These are phyloP conservation scores for Pyrenula massariospora DNA, from an alignment of 495 filamentous ascomycete species.

Conservation along the genomic window DNA sequence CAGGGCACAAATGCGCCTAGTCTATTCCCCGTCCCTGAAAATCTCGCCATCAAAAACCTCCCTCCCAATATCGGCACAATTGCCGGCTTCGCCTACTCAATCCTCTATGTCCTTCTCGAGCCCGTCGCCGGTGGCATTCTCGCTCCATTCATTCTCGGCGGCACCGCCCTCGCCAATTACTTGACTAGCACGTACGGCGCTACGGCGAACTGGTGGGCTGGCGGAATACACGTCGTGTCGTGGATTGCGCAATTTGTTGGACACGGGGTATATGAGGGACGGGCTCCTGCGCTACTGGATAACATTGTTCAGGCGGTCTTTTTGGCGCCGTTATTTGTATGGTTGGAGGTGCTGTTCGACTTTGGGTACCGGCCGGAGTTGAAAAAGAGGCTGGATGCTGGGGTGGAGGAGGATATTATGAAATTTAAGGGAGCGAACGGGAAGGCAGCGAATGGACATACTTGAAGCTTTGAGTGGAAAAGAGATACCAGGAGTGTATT, in stretches of 20 bases:
- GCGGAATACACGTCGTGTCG: slow-evolving; percentile 52
- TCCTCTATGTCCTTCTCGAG: slow-evolving; percentile 83
- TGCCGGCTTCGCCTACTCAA: slow-evolving; percentile 55
- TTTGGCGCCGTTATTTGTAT: slow-evolving; percentile 96
- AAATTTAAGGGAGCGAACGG: slow-evolving; percentile 22
- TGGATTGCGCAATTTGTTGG: slow-evolving; percentile 89
- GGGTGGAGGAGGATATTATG: slow-evolving; percentile 50
- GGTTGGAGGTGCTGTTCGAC: slow-evolving; percentile 87
- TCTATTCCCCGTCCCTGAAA: slow-evolving; percentile 58
- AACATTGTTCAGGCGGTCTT: slow-evolving; percentile 85
- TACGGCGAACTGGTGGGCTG: slow-evolving; percentile 58
- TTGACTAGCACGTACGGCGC: slow-evolving; percentile 54
- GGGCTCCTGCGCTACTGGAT: slow-evolving; percentile 81
- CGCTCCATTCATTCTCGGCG: slow-evolving; percentile 58
- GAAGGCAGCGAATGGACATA: slow-evolving; percentile 2
- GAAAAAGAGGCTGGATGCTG: slow-evolving; percentile 64
- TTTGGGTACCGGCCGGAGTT: slow-evolving; percentile 85
- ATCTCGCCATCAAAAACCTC: slow-evolving; percentile 60
- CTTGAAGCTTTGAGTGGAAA: not conserved
- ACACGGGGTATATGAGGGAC: slow-evolving; percentile 78
- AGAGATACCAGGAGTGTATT: not conserved
- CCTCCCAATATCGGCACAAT: slow-evolving; percentile 74
- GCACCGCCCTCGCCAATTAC: slow-evolving; percentile 63
- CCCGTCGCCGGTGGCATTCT: slow-evolving; percentile 74
- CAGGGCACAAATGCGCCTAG: slow-evolving; percentile 69